These are phyloP conservation scores for Cicer judaicum DNA, from an alignment of 306 rosid species.

Conservation along the genomic window DNA sequence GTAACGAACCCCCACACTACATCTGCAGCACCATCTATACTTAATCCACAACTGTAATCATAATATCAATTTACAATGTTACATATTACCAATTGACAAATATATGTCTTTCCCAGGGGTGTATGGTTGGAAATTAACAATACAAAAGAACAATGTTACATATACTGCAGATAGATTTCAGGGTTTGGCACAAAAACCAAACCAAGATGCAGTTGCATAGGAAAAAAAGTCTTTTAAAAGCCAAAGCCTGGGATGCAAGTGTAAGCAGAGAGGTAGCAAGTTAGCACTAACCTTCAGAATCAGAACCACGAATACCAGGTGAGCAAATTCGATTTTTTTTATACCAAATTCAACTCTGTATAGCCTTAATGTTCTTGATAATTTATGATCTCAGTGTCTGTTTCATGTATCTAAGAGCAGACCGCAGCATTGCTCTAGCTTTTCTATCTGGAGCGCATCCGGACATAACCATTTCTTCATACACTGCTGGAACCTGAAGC, in stretches of 20 bases:
- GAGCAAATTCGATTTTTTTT: conserved; percentile 2
- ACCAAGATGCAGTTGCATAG: neutral
- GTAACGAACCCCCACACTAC: conserved; percentile 26
- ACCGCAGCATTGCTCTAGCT: conserved; percentile 91
- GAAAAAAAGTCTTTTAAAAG: conserved; percentile 32
- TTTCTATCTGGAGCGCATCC: conserved; percentile 89
- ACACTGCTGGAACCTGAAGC: conserved; percentile 90
- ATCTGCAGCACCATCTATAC: conserved; percentile 2
- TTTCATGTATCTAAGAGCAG: conserved; percentile 91
- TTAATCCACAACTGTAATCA: conserved; percentile 10
- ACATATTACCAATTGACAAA: conserved; percentile 23
- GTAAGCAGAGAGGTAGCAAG: conserved; percentile 37
- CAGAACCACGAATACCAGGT: conserved; percentile 35
- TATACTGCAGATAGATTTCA: conserved; percentile 12
- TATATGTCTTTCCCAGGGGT: neutral
- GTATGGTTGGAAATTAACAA: conserved; percentile 4
- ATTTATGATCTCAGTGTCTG: conserved; percentile 60
- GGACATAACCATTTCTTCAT: conserved; percentile 88
- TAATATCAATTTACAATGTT: neutral
- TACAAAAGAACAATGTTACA: conserved; percentile 16
- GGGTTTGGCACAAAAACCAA: conserved; percentile 27
- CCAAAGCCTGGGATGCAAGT: conserved; percentile 11
- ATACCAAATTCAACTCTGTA: conserved; percentile 31
- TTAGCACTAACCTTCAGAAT: conserved; percentile 57
- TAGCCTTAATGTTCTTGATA: conserved; percentile 44